phyloP scores from a whole-genome alignment of 495 filamentous ascomycete species.

The Geopyxis carbonaria region DNA sequence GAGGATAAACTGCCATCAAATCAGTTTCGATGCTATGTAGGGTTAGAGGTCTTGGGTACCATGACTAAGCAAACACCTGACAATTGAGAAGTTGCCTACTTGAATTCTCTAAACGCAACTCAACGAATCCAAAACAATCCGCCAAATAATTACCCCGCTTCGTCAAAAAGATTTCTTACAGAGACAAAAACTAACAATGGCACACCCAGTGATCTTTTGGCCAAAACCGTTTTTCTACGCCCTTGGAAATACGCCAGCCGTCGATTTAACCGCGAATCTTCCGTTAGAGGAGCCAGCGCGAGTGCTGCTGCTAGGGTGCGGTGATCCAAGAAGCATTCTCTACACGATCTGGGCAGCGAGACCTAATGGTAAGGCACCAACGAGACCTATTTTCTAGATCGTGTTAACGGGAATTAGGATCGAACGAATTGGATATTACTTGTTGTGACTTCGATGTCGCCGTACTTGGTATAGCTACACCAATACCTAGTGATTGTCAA shows the following conservation, averaged over 20 bases:
- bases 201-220: constrained; percentile 10
- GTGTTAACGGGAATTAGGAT: constrained; percentile 1
- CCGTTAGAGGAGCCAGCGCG: constrained; percentile 31
- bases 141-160: too few relatives aligned
- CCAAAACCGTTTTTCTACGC: constrained; percentile 29
- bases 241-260: constrained; percentile 36
- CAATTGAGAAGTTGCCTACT: too few relatives aligned
- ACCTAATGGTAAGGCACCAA: constrained; percentile 15
- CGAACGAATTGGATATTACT: constrained; percentile 25
- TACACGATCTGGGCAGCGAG: constrained; percentile 28
- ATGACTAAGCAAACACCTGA: too few relatives aligned
- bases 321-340: constrained; percentile 35
- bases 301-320: constrained; percentile 37
- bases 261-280: constrained; percentile 32
- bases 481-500: background rate
- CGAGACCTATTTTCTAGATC: constrained; percentile 15
- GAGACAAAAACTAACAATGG: constrained; percentile 15
- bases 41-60: too few relatives aligned
- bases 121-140: too few relatives aligned
- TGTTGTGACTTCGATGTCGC: constrained; percentile 35
- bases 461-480: constrained; percentile 30
- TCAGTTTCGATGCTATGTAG: too few relatives aligned
- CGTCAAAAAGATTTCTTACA: too few relatives aligned
- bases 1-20: too few relatives aligned
- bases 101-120: too few relatives aligned